Evolutionary conservation across 2,329 filamentous ascomycete genomes (phyloP).

Genomic region (Aspergillus viridinutans): DNA sequence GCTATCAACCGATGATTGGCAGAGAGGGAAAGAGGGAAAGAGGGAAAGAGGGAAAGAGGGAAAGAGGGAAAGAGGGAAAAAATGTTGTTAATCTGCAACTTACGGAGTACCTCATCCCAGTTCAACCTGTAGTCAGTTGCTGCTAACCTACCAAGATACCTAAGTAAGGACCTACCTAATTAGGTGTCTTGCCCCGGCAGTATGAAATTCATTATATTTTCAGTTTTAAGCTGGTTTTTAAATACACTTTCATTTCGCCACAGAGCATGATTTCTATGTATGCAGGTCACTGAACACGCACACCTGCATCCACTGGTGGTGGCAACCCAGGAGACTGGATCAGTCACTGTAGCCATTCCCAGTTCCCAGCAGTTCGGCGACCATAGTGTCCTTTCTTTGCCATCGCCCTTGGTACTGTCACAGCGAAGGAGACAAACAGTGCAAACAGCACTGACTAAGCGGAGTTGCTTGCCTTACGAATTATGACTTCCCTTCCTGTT

Average conservation of each 20-base stretch:
- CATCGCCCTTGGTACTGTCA: not conserved
- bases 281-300: slow-evolving; percentile 5
- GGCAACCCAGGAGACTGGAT: slow-evolving; percentile 13
- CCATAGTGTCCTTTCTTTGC: not conserved
- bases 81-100: not conserved
- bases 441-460: no score
- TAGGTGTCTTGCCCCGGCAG: not conserved
- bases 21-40: not conserved
- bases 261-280: not conserved
- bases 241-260: not conserved
- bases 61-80: not conserved
- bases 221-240: not conserved
- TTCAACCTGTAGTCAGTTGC: no score
- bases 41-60: no score
- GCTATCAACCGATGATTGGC: not conserved
- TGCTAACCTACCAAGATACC: no score
- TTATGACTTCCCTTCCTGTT: no score
- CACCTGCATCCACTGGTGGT: slow-evolving; percentile 13
- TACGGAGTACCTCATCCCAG: no score
- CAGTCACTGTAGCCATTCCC: slow-evolving; percentile 1
- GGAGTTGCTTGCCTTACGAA: no score
- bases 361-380: not conserved
- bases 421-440: no score
- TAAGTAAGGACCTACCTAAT: not conserved
- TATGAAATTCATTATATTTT: not conserved